Evolutionary conservation across 345 rosid genomes (phyloP), one percentile per base, ranked within the genome.

Genomic region (Citrus mangshanensis): DNA sequence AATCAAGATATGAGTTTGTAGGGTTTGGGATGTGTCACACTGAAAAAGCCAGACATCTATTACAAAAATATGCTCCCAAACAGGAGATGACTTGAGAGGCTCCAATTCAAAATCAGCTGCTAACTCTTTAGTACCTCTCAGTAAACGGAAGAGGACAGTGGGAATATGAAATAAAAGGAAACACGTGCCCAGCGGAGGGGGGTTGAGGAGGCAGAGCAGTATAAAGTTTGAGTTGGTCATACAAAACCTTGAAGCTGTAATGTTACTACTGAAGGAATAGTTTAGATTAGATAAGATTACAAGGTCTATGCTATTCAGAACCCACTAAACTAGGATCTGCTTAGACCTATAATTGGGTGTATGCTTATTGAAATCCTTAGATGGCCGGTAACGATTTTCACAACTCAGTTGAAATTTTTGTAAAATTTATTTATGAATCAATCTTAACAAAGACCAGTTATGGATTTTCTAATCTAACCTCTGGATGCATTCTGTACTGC

Each of bases 401-500:
- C 16, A 38, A n/a, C 35, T 58, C 38, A 32, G 63, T 56, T 62
- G 38, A 35, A 8, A 60, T 22, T 58, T 38, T 46, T 28, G 27
- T 28, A 75, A 30, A 25, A 28, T 19, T 3, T 40, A 42, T 27
- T 65, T 64, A 27, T 16, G 27, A 65, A 75, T 49, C 30, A 30
- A 75, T 49, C 6, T 9, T 46, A 16, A 28, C 30, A 61, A 63
- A 73, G 40, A 42, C 37, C 14, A 24, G 10, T 58, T 19, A 75
- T 25, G 34, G 5, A 68, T 60, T 9, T 46, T 77, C 4, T 62
- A 55, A 81, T 35, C 85, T 78, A 81, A 95, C 98, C 98, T 91
- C 91, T 38, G 98, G 99, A 89, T 94, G 99, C 99, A 96, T 96
- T 49, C 98, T 89, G 79, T 96, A 96, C 79, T 93, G 98, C 56